A percentile compares a stretch with the other conserved stretches of the same genome.
These are phyloP conservation scores for Isatis lusitanica DNA, from an alignment of 441 rosid species.

Conservation along the genomic window DNA sequence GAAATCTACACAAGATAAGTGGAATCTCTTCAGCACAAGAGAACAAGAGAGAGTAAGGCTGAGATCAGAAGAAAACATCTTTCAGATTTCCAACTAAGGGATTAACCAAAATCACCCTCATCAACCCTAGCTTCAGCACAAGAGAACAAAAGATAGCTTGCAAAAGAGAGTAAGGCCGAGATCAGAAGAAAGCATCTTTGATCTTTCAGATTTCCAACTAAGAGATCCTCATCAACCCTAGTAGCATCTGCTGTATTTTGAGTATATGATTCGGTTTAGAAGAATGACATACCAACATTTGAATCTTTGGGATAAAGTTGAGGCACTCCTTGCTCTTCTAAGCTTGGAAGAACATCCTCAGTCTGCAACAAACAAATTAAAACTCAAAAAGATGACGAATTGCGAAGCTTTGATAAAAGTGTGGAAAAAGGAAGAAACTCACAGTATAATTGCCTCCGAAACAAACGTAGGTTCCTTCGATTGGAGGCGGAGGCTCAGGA, in stretches of 20 bases:
- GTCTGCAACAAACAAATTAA: constrained; percentile 47
- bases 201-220: neutral
- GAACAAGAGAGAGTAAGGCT: neutral
- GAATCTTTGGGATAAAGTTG: constrained; percentile 82
- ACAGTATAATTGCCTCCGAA: constrained; percentile 78
- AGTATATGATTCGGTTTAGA: too few species aligned
- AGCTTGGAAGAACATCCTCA: constrained; percentile 89
- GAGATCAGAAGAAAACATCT: neutral
- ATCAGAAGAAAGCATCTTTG: neutral
- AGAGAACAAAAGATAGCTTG: too few species aligned
- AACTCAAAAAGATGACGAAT: neutral
- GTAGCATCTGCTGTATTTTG: too few species aligned
- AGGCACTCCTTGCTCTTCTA: constrained; percentile 93
- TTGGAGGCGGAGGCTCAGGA: constrained; percentile 79
- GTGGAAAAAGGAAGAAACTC: constrained; percentile 13
- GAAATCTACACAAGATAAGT: constrained; percentile 51
- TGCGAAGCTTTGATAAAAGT: neutral
- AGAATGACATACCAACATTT: constrained; percentile 54
- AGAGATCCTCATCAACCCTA: neutral
- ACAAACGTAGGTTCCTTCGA: constrained; percentile 73
- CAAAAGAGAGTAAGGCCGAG: neutral
- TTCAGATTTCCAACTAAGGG: neutral
- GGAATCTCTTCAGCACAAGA: neutral
- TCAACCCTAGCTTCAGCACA: neutral
- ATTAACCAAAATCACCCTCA: neutral